Evolutionary conservation across 371 early-diverging fungal species (phyloP), one percentile per base, ranked within the genome.

Genomic region (Sporodiniella umbellata): DNA sequence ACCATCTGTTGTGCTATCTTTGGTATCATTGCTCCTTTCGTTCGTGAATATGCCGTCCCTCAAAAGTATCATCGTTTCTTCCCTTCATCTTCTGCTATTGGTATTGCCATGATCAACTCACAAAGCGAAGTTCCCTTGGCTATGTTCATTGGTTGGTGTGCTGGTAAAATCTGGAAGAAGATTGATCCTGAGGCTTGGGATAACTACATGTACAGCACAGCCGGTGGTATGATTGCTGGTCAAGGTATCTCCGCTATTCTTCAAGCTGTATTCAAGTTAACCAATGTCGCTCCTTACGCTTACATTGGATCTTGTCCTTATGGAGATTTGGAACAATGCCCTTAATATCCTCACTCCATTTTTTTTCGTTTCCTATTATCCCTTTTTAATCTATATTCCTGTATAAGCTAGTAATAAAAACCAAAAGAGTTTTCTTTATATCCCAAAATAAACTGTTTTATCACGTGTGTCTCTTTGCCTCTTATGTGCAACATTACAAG

Each of bases 171-270:
- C 54, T 89, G 89, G 89, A 54, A 66, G 51, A 59, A 62, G 0
- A 18, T 71, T 38, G 50, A 45, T 33, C 62, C 70, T 33, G 42
- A 22, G 14, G 50, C 60, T 15, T 66, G 72, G 35, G 83, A 80
- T 21, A 60, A 78, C 44, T 72, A 62, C 37, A 70, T 78, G 76
- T 82, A 76, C 64, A 60, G 60, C 54, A 63, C 79, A 40, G 85
- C 88, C 42, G 79, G 75, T 55, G 90, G 90, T 48, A 57, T 86
- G 53, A 82, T 88, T 62, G 85, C 87, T 53, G 90, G 90, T 50
- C 85, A 84, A 56, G 90, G 90, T 61, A 79, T 88, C 42, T 77
- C 79, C 38, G 87, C 86, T 43, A 64, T 86, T 35, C 50, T 86
- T 53, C 68, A 79, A 47, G 85, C 86, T 23, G 59, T 84, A 31